Conservation (phyloP, 164 flowering plant genomes). For the Saururus chinensis region DNA sequence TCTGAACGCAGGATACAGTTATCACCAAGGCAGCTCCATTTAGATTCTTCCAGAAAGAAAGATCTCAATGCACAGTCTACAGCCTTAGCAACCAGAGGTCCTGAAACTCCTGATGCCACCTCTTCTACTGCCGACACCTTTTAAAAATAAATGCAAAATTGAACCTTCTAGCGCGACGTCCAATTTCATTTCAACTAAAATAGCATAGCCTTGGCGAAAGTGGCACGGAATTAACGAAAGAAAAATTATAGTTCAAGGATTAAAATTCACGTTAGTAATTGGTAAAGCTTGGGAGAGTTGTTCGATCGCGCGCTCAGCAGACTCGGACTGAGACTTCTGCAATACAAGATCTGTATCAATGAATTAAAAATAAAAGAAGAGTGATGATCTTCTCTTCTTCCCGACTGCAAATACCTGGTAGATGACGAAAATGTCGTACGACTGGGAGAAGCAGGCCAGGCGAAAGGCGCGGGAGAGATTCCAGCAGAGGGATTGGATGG, state of each 20-base stretch:
- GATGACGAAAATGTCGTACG: constrained; percentile 7
- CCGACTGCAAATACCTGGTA: not conserved
- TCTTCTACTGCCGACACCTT: constrained; percentile 10
- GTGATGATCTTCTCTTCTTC: not conserved
- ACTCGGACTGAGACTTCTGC: constrained; percentile 5
- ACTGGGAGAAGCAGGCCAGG: constrained; percentile 9
- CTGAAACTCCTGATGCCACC: constrained; percentile 4
- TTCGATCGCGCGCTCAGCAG: not conserved
- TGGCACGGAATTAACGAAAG: too few species aligned
- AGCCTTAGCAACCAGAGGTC: constrained; percentile 7
- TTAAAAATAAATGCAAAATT: too few species aligned
- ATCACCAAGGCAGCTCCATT: constrained; percentile 14
- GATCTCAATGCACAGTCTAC: constrained; percentile 10
- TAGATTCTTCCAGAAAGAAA: constrained; percentile 1
- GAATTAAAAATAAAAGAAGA: not conserved
- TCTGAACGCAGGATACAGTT: constrained; percentile 1
- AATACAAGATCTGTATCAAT: not conserved
- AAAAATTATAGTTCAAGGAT: too few species aligned
- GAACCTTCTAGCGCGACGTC: not conserved
- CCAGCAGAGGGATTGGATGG: constrained; percentile 11
- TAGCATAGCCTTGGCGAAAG: not conserved
- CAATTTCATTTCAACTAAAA: too few species aligned
- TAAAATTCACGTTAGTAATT: constrained; percentile 1
- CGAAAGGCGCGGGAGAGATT: constrained; percentile 5
- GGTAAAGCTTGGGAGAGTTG: constrained; percentile 3